Evolutionary conservation across 805 yeast species (phyloP), one percentile per base, ranked within the genome.

Genomic region (Kluyveromyces aestuarii): DNA sequence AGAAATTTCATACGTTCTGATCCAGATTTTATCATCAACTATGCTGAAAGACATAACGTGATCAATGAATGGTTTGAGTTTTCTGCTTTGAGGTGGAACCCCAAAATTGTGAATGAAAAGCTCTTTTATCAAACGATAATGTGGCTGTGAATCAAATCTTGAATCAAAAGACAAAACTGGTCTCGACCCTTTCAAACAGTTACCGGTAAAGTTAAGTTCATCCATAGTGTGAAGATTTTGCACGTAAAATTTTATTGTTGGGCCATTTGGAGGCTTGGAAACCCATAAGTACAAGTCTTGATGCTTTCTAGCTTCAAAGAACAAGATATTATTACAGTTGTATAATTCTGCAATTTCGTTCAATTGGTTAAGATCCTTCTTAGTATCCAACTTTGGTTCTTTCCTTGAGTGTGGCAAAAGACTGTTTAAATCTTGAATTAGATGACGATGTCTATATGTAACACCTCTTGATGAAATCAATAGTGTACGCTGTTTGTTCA

Each of bases 261-360:
- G 99, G 1, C 99, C 99, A 66, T 93, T 91, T 40, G 99, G 99
- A 27, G 98, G 93, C 69, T 93, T 91, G 35, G 96, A 80, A 54
- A 93, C 67, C 96, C 97, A 93, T 67, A 93, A 68, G 67, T 93
- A 93, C 61, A 93, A 79, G 70, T 93, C 99, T 68, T 82, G 86
- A 70, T 91, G 97, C 69, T 93, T 93, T 72, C 98, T 83, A 48
- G 96, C 87, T 70, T 93, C 99, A 66, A 93, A 93, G 66, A 85
- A 93, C 65, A 89, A 73, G 56, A 93, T 79, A 65, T 93, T 93
- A 71, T 93, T 93, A 76, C 99, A 93, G 75, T 93, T 93, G 78
- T 91, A 89, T 54, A 93, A 74, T 63, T 93, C 99, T 2, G 98
- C 98, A 52, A 90, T 85, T 72, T 93, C 99, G 63, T 93, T 93